Percentiles rank a stretch among this genome's conserved stretches.
phyloP scores from a whole-genome alignment of 1,139 yeast species.

The Pichia sp. region DNA sequence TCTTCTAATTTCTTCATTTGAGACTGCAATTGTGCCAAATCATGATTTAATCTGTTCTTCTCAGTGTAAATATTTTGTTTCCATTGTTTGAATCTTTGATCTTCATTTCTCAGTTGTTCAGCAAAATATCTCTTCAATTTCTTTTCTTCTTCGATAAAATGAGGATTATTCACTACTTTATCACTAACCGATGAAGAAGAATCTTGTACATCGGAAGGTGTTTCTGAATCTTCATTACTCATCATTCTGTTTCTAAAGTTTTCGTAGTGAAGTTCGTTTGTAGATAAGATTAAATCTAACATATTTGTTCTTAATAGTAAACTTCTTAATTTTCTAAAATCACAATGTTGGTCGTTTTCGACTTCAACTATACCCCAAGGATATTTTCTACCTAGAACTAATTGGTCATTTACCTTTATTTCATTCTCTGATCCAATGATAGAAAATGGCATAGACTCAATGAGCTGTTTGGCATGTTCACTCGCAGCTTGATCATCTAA shows the following conservation, averaged over 20 bases:
- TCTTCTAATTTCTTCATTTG: conserved; percentile 67
- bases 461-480: conserved; percentile 74
- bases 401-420: conserved; percentile 68
- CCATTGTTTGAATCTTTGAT: conserved; percentile 97
- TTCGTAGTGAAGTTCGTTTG: conserved; percentile 92
- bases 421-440: conserved; percentile 88
- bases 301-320: conserved; percentile 84
- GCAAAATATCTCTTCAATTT: conserved; percentile 90
- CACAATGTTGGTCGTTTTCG: conserved; percentile 93
- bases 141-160: conserved; percentile 93
- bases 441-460: conserved; percentile 92
- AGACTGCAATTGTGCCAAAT: conserved; percentile 78
- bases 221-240: conserved; percentile 32
- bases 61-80: conserved; percentile 92
- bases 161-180: conserved; percentile 60
- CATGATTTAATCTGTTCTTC: conserved; percentile 89
- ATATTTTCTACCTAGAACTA: conserved; percentile 85
- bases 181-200: conserved; percentile 27
- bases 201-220: background rate
- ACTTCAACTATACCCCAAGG: conserved; percentile 98
- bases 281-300: conserved; percentile 80
- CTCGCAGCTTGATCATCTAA: conserved; percentile 66
- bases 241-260: conserved; percentile 77
- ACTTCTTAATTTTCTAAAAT: conserved; percentile 85
- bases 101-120: conserved; percentile 97